Evolutionary conservation across 2,329 filamentous ascomycete species (phyloP), one percentile per base, ranked within the genome.

Genomic region (Penicillium paneum): DNA sequence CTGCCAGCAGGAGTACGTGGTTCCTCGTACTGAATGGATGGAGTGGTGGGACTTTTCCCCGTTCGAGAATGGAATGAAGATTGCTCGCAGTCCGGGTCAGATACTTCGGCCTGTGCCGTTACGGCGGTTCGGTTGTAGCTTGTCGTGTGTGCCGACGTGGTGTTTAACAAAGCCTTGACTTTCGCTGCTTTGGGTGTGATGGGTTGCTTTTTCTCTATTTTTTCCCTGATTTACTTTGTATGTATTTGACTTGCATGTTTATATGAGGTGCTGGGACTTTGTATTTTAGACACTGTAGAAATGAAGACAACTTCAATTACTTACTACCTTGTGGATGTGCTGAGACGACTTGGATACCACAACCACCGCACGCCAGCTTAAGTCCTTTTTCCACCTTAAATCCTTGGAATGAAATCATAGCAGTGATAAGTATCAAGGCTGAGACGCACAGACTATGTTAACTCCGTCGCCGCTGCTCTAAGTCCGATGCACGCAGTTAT

Each of bases 1-100:
- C 0, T 79, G 77, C 48, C 62, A 67, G 29, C 67, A 68, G 11
- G 64, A 63, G 8, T 78, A 75, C 42, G 70, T 79, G 6, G 65
- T 76, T 46, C 69, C 75, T 15, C 71, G 75, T 10, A 66, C 71
- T 0, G 68, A 75, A 57, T 78, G 76, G 75, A 64, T 76, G 19
- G 76, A 78, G 56, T 76, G 74, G 74, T 76, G 73, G 73, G 73
- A 76, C 55, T 71, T 71, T 50, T 67, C 63, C 13, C 71, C 72
- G 1, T 69, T 70, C 55, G 74, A 75, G 56, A 75, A 70, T 42
- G 70, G 69, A 3, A 60, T 70, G 47, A 72, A 73, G 59, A 57
- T 63, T n/a, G 60, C 67, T 6, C 65, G 72, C 15, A 50, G 55
- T 26, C 59, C 63, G 1, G 66, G 67, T 5, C 69, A 74, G 54